Percentiles rank a stretch among this genome's conserved stretches.
phyloP scores from a whole-genome alignment of 805 yeast species.

The Deakozyma indianensis region DNA sequence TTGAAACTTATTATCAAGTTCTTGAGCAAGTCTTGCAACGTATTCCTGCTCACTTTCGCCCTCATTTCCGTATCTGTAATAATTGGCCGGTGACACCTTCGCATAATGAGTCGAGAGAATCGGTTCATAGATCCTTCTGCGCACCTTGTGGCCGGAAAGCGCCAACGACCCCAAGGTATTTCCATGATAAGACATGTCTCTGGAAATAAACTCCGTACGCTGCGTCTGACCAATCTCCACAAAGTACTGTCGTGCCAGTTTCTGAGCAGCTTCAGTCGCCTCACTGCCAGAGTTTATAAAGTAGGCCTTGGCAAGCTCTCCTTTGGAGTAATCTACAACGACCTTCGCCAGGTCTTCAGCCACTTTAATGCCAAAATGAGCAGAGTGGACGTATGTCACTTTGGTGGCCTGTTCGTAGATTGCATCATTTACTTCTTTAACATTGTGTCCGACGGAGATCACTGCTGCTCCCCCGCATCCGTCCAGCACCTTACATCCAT shows the following conservation, averaged over 20 bases:
- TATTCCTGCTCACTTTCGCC: constrained; percentile 29
- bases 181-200: constrained; percentile 35
- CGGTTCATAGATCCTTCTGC: constrained; percentile 23
- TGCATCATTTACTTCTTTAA: constrained; percentile 25
- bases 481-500: constrained; percentile 21
- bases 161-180: constrained; percentile 33
- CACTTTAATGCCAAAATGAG: constrained; percentile 21
- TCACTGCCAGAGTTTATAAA: constrained; percentile 37
- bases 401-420: constrained; percentile 25
- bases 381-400: constrained; percentile 26
- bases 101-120: constrained; percentile 6
- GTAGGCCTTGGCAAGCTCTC: constrained; percentile 17
- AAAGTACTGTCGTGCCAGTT: constrained; percentile 36
- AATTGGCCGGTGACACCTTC: constrained; percentile 15
- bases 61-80: constrained; percentile 19
- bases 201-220: constrained; percentile 28
- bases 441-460: constrained; percentile 32
- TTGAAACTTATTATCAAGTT: constrained; percentile 28
- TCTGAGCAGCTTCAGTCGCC: constrained; percentile 50
- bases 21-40: constrained; percentile 24
- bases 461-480: constrained; percentile 43
- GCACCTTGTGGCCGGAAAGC: constrained; percentile 21
- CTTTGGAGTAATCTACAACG: not conserved
- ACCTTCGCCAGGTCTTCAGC: constrained; percentile 27
- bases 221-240: constrained; percentile 29